These are phyloP conservation scores for Neocatenulostroma microsporum DNA, from an alignment of 2,329 filamentous ascomycete genomes.

Conservation along the genomic window DNA sequence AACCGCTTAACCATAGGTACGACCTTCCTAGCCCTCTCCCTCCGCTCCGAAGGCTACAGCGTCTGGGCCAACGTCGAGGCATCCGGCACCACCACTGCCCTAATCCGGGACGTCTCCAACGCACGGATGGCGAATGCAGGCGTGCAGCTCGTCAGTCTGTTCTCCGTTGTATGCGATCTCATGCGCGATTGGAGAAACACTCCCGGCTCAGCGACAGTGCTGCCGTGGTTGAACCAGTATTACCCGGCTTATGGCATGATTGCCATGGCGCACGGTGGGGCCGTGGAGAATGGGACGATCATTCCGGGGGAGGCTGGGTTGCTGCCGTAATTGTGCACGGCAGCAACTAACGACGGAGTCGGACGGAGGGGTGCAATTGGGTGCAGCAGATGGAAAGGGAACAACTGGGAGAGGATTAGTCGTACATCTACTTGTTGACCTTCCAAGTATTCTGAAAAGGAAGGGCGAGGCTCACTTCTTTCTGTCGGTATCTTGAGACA, in stretches of 20 bases:
- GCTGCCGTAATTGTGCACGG: too few relatives aligned
- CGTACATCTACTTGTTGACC: too few relatives aligned
- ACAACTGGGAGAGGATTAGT: too few relatives aligned
- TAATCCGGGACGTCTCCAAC: conserved; percentile 58
- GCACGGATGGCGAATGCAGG: conserved; percentile 59
- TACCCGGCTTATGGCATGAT: conserved; percentile 58
- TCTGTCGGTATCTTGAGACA: too few relatives aligned
- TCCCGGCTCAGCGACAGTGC: conserved; percentile 45
- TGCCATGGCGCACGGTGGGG: conserved; percentile 54
- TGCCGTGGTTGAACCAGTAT: conserved; percentile 59
- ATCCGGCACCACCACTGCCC: conserved; percentile 55
- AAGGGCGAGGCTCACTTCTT: too few relatives aligned
- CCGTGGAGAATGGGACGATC: conserved; percentile 53
- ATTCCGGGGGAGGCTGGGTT: conserved; percentile 45
- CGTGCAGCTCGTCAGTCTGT: conserved; percentile 56
- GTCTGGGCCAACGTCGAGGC: conserved; percentile 69
- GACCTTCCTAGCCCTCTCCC: conserved; percentile 64
- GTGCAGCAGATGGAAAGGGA: too few relatives aligned
- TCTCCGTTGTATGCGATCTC: conserved; percentile 58
- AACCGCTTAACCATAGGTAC: conserved; percentile 39
- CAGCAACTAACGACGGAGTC: too few relatives aligned
- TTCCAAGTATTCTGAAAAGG: too few relatives aligned
- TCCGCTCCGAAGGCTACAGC: conserved; percentile 61
- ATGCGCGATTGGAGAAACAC: conserved; percentile 63
- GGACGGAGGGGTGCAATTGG: too few relatives aligned